phyloP scores from a whole-genome alignment of 768 basidiomycete species.

The Suillus luteus region DNA sequence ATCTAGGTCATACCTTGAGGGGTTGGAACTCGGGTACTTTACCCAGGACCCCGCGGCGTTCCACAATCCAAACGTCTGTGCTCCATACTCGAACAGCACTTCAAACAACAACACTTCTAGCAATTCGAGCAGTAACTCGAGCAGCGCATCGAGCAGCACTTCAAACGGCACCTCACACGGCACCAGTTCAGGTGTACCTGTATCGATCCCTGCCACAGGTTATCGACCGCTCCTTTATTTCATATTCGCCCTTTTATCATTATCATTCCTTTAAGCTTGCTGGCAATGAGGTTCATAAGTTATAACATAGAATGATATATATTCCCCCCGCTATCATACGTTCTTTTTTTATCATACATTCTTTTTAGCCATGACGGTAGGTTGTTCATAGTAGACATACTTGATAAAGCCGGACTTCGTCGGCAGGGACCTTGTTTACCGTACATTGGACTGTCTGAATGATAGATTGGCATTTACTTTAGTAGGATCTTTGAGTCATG shows the following conservation, averaged over 20 bases:
- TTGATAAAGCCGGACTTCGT: not conserved
- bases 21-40: conserved; percentile 54
- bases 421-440: not conserved
- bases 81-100: conserved; percentile 41
- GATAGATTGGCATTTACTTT: not conserved
- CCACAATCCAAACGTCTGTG: conserved; percentile 62
- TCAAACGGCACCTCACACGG: conserved; percentile 13
- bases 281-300: not conserved
- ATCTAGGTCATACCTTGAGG: conserved; percentile 70
- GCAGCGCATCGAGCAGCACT: not conserved
- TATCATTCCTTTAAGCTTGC: not conserved
- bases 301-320: not conserved
- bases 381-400: not conserved
- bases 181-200: conserved; percentile 7
- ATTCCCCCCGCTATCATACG: not conserved
- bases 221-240: not conserved
- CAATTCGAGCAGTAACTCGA: not conserved
- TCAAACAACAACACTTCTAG: not conserved
- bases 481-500: not conserved
- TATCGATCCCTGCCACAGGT: not conserved
- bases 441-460: not conserved
- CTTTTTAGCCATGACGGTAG: not conserved
- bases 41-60: conserved; percentile 59
- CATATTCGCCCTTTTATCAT: not conserved
- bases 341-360: not conserved